Conservation (phyloP, 352 stramenopile genomes). For the Blastocystis sp. region DNA sequence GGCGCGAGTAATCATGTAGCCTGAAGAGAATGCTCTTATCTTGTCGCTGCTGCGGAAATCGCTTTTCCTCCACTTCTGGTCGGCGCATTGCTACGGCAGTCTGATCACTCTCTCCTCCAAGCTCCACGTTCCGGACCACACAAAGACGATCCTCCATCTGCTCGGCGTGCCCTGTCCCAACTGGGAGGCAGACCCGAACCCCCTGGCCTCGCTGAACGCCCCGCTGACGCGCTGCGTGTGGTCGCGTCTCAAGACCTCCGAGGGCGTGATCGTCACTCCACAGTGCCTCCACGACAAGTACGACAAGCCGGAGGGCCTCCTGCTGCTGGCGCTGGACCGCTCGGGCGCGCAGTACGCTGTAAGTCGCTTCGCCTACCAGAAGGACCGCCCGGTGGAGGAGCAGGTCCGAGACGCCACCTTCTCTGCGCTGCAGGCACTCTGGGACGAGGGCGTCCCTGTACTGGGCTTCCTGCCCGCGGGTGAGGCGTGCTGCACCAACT, state of each 20-base stretch:
- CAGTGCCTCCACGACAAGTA: constrained; percentile 13
- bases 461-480: neutral
- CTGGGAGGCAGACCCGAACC: neutral
- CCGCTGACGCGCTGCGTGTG: neutral
- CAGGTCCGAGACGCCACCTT: neutral
- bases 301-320: neutral
- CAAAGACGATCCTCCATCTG: neutral
- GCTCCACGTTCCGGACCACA: neutral
- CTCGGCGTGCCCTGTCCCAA: neutral
- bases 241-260: neutral
- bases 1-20: neutral
- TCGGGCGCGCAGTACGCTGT: neutral
- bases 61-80: neutral
- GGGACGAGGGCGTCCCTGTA: neutral
- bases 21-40: neutral
- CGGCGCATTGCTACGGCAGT: neutral
- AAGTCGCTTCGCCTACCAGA: neutral
- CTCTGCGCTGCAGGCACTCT: neutral
- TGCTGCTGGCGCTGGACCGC: constrained; percentile 5
- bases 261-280: neutral
- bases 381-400: neutral
- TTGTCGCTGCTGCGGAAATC: neutral
- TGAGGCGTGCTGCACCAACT: neutral
- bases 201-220: neutral
- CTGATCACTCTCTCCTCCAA: neutral